Percentiles rank a stretch among this genome's conserved stretches.
Evolutionary conservation across 768 basidiomycete genomes (phyloP).

Genomic region (Pisolithus orientalis): DNA sequence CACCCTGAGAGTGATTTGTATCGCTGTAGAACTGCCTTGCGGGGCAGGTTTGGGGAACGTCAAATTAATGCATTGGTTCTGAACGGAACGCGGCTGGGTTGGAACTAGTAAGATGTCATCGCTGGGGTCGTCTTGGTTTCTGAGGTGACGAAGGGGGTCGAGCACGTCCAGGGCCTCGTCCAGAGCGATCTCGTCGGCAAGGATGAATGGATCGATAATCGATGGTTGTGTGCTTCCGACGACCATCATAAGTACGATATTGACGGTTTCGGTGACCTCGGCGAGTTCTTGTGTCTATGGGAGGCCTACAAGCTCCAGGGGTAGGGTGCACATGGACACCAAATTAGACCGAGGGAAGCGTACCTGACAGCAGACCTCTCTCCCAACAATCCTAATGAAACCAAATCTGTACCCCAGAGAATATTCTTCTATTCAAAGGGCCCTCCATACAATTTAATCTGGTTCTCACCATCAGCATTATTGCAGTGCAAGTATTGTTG

Average conservation of each 20-base stretch:
- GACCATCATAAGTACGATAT: background rate
- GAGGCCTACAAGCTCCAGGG: background rate
- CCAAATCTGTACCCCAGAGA: background rate
- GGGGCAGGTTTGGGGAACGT: conserved; percentile 23
- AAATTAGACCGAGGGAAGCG: background rate
- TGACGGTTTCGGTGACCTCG: too few relatives aligned
- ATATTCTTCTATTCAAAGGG: background rate
- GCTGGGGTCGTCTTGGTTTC: conserved; percentile 30
- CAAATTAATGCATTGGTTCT: conserved; percentile 42
- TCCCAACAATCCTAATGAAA: too few relatives aligned
- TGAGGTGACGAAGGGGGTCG: conserved; percentile 59
- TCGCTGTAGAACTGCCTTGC: conserved; percentile 1
- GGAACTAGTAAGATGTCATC: conserved; percentile 39
- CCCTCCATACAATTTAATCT: too few relatives aligned
- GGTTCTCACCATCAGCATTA: too few relatives aligned
- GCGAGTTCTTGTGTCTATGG: too few relatives aligned
- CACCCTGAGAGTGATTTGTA: conserved; percentile 45
- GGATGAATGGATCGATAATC: conserved; percentile 8
- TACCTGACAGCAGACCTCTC: too few relatives aligned
- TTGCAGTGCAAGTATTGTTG: too few relatives aligned
- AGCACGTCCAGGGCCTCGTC: conserved; percentile 51
- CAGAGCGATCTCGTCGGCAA: conserved; percentile 33
- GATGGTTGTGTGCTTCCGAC: background rate
- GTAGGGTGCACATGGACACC: background rate
- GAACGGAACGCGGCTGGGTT: conserved; percentile 45